Percentiles rank a stretch among this genome's conserved stretches.
Evolutionary conservation across 108 stramenopile genomes (phyloP).

Genomic region (Tribonema minus): DNA sequence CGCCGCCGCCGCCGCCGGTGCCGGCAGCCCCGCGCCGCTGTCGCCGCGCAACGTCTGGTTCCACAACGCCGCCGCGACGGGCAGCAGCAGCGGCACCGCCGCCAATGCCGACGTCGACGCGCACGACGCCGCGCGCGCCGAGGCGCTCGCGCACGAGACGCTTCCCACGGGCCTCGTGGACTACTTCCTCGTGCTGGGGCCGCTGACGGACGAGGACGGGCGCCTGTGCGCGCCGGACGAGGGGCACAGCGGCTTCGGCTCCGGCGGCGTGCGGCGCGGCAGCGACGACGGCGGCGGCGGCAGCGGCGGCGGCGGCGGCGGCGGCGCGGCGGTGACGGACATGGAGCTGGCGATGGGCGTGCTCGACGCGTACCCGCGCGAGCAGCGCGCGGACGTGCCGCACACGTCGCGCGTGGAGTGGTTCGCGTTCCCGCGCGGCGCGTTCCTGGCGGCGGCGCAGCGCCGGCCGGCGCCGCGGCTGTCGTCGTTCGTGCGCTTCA

Average conservation of each 20-base stretch:
- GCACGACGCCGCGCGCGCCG: too few relatives aligned
- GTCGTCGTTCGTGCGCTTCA: constrained; percentile 39
- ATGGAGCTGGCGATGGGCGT: constrained; percentile 29
- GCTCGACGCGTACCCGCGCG: constrained; percentile 23
- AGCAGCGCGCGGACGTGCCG: constrained; percentile 21
- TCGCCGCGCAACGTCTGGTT: too few relatives aligned
- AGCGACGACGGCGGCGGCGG: neutral
- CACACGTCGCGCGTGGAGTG: constrained; percentile 36
- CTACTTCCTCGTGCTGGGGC: constrained; percentile 41
- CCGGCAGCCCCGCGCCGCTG: too few relatives aligned
- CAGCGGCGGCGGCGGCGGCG: neutral
- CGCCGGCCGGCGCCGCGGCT: constrained; percentile 19
- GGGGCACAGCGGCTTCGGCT: constrained; percentile 32
- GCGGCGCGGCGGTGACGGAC: constrained; percentile 2
- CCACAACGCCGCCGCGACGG: too few relatives aligned
- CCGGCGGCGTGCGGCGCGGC: constrained; percentile 2
- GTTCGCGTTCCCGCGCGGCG: constrained; percentile 34
- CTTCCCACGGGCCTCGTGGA: constrained; percentile 44
- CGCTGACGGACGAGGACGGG: constrained; percentile 1
- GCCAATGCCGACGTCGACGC: too few relatives aligned
- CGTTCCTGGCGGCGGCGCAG: constrained; percentile 5
- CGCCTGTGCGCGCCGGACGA: constrained; percentile 15
- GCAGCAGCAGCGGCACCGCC: too few relatives aligned
- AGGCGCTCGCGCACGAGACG: too few relatives aligned
- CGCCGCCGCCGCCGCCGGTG: too few relatives aligned